A percentile compares a stretch with the other conserved stretches of the same genome.
These are phyloP conservation scores for Fusarium agapanthi DNA, from an alignment of 2,329 filamentous ascomycete genomes.

Conservation along the genomic window DNA sequence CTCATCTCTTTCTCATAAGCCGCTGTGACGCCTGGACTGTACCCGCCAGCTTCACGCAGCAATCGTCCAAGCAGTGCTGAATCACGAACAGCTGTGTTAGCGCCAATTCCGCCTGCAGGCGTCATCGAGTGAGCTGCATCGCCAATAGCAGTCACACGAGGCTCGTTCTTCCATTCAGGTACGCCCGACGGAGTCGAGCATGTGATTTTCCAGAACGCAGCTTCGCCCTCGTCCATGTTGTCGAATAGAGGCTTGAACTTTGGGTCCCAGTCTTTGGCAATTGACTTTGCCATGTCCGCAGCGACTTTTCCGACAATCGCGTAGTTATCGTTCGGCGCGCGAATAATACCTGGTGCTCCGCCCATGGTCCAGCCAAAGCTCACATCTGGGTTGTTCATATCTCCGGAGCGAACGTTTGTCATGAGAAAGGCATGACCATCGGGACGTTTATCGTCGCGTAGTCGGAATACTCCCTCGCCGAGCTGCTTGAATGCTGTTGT, in stretches of 20 bases:
- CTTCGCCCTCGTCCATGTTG: slow-evolving; percentile 63
- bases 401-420: slow-evolving; percentile 68
- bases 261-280: slow-evolving; percentile 65
- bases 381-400: slow-evolving; percentile 65
- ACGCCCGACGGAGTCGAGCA: slow-evolving; percentile 68
- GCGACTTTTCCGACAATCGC: slow-evolving; percentile 64
- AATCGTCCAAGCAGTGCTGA: slow-evolving; percentile 63
- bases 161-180: slow-evolving; percentile 67
- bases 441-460: slow-evolving; percentile 58
- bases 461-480: slow-evolving; percentile 70
- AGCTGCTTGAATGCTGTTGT: slow-evolving; percentile 67
- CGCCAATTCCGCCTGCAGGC: slow-evolving; percentile 63
- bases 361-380: slow-evolving; percentile 72
- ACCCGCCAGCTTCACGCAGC: slow-evolving; percentile 62
- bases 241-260: slow-evolving; percentile 66
- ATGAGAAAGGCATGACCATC: slow-evolving; percentile 63
- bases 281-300: slow-evolving; percentile 63
- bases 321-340: slow-evolving; percentile 67
- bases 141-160: slow-evolving; percentile 66
- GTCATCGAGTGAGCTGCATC: slow-evolving; percentile 68
- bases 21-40: slow-evolving; percentile 61
- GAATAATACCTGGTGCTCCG: slow-evolving; percentile 65
- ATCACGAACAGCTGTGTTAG: slow-evolving; percentile 65
- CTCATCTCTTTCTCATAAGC: slow-evolving; percentile 71
- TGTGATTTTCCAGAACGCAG: slow-evolving; percentile 74